Evolutionary conservation across 2,329 filamentous ascomycete species (phyloP).

Genomic region (Hypoxylon rubiginosum): DNA sequence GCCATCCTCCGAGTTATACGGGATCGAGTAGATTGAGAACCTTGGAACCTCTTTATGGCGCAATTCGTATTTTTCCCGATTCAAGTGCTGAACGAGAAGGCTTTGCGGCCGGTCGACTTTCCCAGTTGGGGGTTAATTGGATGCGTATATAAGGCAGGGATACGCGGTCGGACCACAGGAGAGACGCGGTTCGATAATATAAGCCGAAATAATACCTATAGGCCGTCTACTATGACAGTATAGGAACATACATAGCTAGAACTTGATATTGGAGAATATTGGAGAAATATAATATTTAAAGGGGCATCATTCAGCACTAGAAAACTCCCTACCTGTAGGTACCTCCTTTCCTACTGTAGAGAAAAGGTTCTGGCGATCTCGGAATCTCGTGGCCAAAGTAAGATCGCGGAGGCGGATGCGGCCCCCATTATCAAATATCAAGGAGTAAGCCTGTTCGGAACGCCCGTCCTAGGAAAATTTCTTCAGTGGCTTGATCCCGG

Average conservation of each 20-base stretch:
- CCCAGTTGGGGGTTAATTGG: slow-evolving; percentile 51
- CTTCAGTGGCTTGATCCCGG: slow-evolving; percentile 35
- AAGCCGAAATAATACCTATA: background rate
- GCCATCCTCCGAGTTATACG: background rate
- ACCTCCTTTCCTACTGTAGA: slow-evolving; percentile 7
- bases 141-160: slow-evolving; percentile 41
- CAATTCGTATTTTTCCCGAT: background rate
- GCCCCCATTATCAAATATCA: slow-evolving; percentile 19
- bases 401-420: slow-evolving; percentile 14
- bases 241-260: background rate
- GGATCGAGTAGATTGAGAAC: background rate
- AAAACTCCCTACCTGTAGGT: too few species aligned
- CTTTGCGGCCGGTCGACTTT: slow-evolving; percentile 38
- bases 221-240: background rate
- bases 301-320: too few species aligned
- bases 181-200: slow-evolving; percentile 22
- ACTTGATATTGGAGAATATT: too few species aligned
- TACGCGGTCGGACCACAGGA: slow-evolving; percentile 32
- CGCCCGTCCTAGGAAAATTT: slow-evolving; percentile 22
- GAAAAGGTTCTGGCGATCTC: slow-evolving; percentile 1
- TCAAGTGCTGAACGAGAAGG: slow-evolving; percentile 10
- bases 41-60: background rate
- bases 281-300: background rate
- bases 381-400: slow-evolving; percentile 10
- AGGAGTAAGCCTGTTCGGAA: slow-evolving; percentile 15